Evolutionary conservation across 2,329 filamentous ascomycete genomes (phyloP).

Genomic region (Sordariomycetes sp.): DNA sequence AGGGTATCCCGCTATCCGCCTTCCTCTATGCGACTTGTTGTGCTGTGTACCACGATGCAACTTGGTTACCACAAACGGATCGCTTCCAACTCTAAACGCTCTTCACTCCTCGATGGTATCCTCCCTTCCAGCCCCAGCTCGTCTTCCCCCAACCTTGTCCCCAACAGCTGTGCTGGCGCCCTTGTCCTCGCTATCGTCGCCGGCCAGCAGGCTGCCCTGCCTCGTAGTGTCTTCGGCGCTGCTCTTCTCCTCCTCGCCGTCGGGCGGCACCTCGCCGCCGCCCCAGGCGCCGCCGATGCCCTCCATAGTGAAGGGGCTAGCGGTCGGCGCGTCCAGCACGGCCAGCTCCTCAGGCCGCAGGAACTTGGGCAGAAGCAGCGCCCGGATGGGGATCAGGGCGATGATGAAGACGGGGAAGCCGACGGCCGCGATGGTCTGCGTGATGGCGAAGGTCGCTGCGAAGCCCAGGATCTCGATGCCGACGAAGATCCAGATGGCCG

Average conservation of each 20-base stretch:
- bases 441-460: conserved; percentile 72
- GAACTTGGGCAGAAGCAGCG: conserved; percentile 51
- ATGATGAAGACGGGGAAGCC: conserved; percentile 72
- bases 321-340: conserved; percentile 63
- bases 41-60: no score
- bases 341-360: conserved; percentile 53
- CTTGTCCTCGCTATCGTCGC: conserved; percentile 10
- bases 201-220: no score
- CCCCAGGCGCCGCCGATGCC: conserved; percentile 58
- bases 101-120: no score
- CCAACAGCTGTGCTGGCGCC: conserved; percentile 19
- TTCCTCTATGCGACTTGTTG: no score
- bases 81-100: neutral
- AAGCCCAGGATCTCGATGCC: conserved; percentile 60
- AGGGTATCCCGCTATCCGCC: no score
- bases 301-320: conserved; percentile 68
- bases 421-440: conserved; percentile 73
- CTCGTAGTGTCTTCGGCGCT: neutral
- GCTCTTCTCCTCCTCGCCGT: neutral
- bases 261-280: conserved; percentile 11
- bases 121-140: conserved; percentile 5
- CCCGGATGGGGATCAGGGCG: conserved; percentile 56
- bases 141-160: conserved; percentile 15
- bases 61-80: no score
- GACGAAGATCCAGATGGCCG: conserved; percentile 65